These are phyloP conservation scores for Sanghuangporus baumii DNA, from an alignment of 1,284 basidiomycete genomes.

Conservation along the genomic window DNA sequence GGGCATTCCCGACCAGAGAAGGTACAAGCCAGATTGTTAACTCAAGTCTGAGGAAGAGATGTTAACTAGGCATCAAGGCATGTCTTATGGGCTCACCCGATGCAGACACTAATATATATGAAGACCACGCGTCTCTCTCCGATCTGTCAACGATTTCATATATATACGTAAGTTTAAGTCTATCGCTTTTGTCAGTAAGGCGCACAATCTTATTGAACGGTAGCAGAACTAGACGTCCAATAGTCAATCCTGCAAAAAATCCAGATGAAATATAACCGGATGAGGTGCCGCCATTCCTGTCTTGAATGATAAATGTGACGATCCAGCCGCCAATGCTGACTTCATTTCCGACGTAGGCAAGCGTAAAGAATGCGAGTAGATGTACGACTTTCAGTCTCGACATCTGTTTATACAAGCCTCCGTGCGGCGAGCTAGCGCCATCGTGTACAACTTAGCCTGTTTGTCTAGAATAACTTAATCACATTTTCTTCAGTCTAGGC, in stretches of 20 bases:
- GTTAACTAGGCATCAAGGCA: no score
- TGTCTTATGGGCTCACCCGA: conserved; percentile 33
- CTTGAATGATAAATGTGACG: conserved; percentile 50
- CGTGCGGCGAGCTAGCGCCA: conserved; percentile 31
- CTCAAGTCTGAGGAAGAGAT: conserved; percentile 24
- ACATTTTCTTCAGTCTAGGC: conserved; percentile 22
- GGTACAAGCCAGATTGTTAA: conserved; percentile 34
- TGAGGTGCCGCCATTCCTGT: conserved; percentile 40
- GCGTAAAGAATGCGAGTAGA: conserved; percentile 51
- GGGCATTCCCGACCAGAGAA: conserved; percentile 31
- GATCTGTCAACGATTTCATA: conserved; percentile 30
- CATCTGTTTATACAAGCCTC: conserved; percentile 51
- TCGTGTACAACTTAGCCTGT: conserved; percentile 30
- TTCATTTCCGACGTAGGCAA: conserved; percentile 66
- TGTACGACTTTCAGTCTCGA: conserved; percentile 49
- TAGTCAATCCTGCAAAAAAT: conserved; percentile 55
- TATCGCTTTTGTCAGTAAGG: no score
- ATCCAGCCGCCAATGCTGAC: conserved; percentile 66
- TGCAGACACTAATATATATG: conserved; percentile 44
- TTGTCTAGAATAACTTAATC: conserved; percentile 6
- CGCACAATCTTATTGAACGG: conserved; percentile 53
- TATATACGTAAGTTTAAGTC: no score
- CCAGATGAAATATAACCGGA: conserved; percentile 50
- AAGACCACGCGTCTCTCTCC: conserved; percentile 50
- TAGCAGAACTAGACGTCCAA: conserved; percentile 53